Conservation (phyloP, 495 filamentous ascomycete species). For the Hypoxylon intermedium region DNA sequence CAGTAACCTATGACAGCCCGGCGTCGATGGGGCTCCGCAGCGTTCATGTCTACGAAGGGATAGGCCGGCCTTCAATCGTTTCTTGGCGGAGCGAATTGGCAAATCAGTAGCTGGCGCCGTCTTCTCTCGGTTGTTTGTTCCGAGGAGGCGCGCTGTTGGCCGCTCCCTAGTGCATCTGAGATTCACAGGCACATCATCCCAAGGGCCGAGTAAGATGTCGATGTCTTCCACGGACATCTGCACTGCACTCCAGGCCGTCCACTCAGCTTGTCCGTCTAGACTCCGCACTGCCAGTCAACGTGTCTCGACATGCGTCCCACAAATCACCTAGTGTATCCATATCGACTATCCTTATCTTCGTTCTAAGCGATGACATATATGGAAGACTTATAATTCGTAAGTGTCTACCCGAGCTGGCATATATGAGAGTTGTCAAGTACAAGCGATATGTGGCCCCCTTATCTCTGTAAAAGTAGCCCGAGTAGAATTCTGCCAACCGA, state of each 20-base stretch:
- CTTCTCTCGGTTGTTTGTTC: background rate
- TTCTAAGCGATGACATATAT: background rate
- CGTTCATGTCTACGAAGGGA: conserved; percentile 6
- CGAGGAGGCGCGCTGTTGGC: conserved; percentile 10
- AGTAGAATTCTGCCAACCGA: no score
- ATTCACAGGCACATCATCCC: background rate
- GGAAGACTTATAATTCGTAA: background rate
- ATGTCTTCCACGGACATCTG: conserved; percentile 22
- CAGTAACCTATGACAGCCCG: conserved; percentile 27
- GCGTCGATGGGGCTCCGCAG: conserved; percentile 11
- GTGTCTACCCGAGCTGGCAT: no score
- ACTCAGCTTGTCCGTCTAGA: background rate
- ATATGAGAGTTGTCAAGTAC: no score
- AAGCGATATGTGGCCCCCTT: no score
- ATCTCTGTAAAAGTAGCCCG: no score
- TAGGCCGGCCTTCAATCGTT: conserved; percentile 3
- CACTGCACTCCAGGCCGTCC: conserved; percentile 2
- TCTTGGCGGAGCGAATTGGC: conserved; percentile 27
- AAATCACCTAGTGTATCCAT: background rate
- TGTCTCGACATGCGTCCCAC: conserved; percentile 1
- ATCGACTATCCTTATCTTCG: background rate
- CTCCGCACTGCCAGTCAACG: background rate
- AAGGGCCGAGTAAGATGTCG: conserved; percentile 4
- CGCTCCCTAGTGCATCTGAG: conserved; percentile 1
- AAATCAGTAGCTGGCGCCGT: conserved; percentile 12